Evolutionary conservation across 106 monocot genomes (phyloP), one percentile per base, ranked within the genome.

Genomic region (Phalaenopsis aphrodite): DNA sequence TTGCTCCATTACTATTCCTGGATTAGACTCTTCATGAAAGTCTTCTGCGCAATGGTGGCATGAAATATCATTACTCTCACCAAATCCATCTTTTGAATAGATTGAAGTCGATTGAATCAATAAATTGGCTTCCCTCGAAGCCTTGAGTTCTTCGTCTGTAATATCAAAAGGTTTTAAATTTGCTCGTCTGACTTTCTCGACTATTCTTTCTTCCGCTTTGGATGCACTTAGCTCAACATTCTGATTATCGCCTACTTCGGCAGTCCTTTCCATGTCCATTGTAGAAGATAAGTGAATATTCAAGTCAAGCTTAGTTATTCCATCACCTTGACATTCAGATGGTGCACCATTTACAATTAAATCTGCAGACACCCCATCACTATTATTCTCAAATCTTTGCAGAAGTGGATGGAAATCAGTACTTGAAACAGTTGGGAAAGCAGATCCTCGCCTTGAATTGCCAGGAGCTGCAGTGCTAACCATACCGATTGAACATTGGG

Each of bases 1-100:
- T 55, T 99, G 92, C 83, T 94, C 98, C 98, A 94, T 99, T 71
- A 94, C 88, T 80, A 99, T 99, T 68, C 86, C 91, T 56, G 80
- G 78, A 42, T 89, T 45, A 47, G 88, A 85, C 57, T 85, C 85
- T 78, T 93, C 90, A 84, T 76, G 46, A 56, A 39, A 67, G 65
- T 83, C 83, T 23, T 57, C 64, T 74, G 38, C 69, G 24, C 24
- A 72, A 78, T 81, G 45, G 8, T 75, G 55, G 38, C 57, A 75
- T 76, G 82, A 49, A 71, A 55, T 49, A 79, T 8, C 76, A 79
- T 82, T 42, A n/a, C 55, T 73, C 46, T 41, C 6, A 11, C 23
- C 47, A 45, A 47, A 10, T 75, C 75, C 75, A 75, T 75, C 56
- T 41, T 79, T 84, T 6, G 39, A 16, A 24, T 24, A 68, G 72